Percentiles rank a stretch among this genome's conserved stretches.
phyloP scores from a whole-genome alignment of 2,329 filamentous ascomycete genomes.

The Botrytis deweyae region DNA sequence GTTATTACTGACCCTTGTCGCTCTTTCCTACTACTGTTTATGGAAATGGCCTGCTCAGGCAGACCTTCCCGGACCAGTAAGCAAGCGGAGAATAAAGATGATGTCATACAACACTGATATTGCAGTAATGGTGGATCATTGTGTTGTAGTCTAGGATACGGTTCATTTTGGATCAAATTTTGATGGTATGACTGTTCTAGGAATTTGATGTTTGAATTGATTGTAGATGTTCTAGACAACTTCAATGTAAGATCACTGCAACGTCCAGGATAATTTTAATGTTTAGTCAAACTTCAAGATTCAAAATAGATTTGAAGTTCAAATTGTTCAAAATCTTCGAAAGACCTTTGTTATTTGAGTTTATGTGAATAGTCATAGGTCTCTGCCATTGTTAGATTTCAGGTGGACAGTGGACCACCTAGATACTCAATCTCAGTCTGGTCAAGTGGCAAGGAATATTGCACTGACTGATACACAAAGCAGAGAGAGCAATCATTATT shows the following conservation, averaged over 20 bases:
- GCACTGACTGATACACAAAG: accelerated
- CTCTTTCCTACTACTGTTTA: not conserved
- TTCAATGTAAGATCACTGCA: not conserved
- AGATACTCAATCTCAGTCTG: not conserved
- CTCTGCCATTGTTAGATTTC: not conserved
- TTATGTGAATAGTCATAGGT: not conserved
- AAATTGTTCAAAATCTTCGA: not conserved
- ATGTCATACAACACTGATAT: not conserved
- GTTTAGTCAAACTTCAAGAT: not conserved
- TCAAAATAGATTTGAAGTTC: not conserved
- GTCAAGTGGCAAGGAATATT: not conserved
- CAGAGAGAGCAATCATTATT: not conserved
- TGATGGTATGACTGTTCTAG: not conserved
- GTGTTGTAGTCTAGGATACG: not conserved
- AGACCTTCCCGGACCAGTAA: not conserved
- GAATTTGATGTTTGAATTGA: not conserved
- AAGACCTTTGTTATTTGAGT: not conserved
- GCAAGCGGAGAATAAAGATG: not conserved
- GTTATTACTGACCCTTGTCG: not conserved
- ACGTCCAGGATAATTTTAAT: accelerated
- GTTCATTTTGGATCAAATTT: not conserved
- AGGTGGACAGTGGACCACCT: not conserved
- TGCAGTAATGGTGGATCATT: not conserved
- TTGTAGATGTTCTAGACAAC: not conserved
- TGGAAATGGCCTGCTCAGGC: not conserved